A percentile compares a stretch with the other conserved stretches of the same genome.
phyloP scores from a whole-genome alignment of 805 yeast species.

The Yarrowia sp. region DNA sequence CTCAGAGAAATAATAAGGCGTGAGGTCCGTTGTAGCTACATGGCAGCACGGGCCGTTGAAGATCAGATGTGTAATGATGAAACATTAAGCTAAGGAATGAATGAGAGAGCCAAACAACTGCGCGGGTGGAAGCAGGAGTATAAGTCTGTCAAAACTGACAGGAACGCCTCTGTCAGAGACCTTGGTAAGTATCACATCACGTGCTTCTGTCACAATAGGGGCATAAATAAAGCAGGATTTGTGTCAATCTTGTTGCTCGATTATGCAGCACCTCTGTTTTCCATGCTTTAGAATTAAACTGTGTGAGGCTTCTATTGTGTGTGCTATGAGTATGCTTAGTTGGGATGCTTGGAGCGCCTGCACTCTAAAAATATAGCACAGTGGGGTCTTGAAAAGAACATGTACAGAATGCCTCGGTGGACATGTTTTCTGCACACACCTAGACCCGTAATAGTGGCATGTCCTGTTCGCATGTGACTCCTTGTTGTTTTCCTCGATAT shows the following conservation, averaged over 20 bases:
- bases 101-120: too few relatives aligned
- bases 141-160: too few relatives aligned
- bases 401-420: not conserved
- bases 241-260: not conserved
- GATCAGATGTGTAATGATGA: too few relatives aligned
- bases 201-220: not conserved
- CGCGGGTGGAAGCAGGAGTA: too few relatives aligned
- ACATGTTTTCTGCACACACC: not conserved
- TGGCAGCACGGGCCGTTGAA: too few relatives aligned
- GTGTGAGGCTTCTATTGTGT: constrained; percentile 1
- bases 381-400: not conserved
- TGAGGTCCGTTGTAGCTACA: not conserved
- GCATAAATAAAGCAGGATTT: not conserved
- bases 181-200: too few relatives aligned
- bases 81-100: too few relatives aligned
- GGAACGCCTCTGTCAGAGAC: too few relatives aligned
- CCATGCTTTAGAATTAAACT: not conserved
- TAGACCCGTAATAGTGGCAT: not conserved
- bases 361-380: not conserved
- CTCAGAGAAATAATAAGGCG: not conserved
- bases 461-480: not conserved
- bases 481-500: not conserved
- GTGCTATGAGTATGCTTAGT: not conserved
- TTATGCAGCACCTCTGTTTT: not conserved
- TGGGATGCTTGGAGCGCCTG: not conserved